Evolutionary conservation across 176 grass and related monocot species (phyloP), one percentile per base, ranked within the genome.

Genomic region (Avena atlantica): DNA sequence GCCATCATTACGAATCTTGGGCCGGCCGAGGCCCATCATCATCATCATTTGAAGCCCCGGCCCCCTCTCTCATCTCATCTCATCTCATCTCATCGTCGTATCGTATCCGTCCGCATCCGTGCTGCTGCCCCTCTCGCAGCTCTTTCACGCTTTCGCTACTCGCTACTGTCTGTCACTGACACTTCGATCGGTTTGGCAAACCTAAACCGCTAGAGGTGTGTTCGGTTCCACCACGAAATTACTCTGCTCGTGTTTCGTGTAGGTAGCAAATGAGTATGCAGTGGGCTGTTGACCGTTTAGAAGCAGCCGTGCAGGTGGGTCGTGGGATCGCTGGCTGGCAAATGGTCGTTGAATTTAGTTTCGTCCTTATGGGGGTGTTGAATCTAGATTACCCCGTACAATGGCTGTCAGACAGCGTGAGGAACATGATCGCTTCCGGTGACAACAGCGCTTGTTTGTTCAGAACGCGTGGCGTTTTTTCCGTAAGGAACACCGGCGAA

Each of bases 1-100:
- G 87, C 86, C 93, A 98, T 99, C 92, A 99, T 99, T 94, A 93
- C 94, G 94, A 99, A 99, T 99, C 97, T 96, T 91, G 89, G 94
- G 94, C 94, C 97, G 90, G 77, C 92, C 72, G 78, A 94, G 90
- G 83, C 95, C 90, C 95, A 95, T 93, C 93, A 94, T 94, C 78
- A 88, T 88, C 92, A 94, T 94, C 85, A 94, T 90, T 85, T 90
- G 86, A 92, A 89, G 81, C 81, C 37, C 37, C 31, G 31, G 31
- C 31, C 80, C 57, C 23, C 29, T 16, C 25, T 6, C 44, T 47
- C 45, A 47, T 10, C 44, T 47, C 45, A 47, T 6, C 44, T 47
- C 45, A 47, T 10, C 44, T 47, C 45, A 47, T 10, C 68, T 73
- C 78, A 24, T 74, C 84, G 85, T 87, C 76, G 67, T 81, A 71